Evolutionary conservation across 1,284 basidiomycete genomes (phyloP).

Genomic region (Veloboletus limbatus): DNA sequence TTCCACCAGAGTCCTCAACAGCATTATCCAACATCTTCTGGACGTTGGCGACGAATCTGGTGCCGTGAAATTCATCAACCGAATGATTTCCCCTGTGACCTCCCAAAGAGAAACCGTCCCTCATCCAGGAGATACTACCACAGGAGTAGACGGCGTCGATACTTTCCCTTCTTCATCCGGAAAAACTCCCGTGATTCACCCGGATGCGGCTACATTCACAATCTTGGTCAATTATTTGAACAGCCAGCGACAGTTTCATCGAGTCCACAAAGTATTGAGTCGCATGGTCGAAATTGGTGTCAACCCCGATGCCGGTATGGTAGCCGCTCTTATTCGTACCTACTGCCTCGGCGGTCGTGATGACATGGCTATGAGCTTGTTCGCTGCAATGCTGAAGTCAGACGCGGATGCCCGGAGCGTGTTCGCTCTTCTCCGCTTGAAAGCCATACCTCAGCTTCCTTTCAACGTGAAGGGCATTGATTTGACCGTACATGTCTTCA

Average conservation of each 20-base stretch:
- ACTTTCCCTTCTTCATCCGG: conserved; percentile 4
- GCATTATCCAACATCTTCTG: conserved; percentile 56
- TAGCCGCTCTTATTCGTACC: conserved; percentile 54
- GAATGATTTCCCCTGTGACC: conserved; percentile 48
- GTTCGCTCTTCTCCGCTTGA: conserved; percentile 26
- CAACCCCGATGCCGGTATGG: conserved; percentile 44
- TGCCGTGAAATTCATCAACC: conserved; percentile 45
- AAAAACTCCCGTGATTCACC: conserved; percentile 28
- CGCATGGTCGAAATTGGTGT: conserved; percentile 46
- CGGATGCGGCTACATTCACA: conserved; percentile 60
- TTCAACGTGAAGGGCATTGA: conserved; percentile 36
- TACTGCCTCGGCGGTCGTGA: conserved; percentile 49
- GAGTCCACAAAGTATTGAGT: conserved; percentile 45
- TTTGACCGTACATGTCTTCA: conserved; percentile 54
- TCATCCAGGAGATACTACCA: conserved; percentile 35
- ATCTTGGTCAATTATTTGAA: conserved; percentile 61
- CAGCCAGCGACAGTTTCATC: conserved; percentile 42
- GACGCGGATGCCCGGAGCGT: conserved; percentile 21
- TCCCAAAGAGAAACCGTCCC: conserved; percentile 15
- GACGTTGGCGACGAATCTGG: conserved; percentile 51
- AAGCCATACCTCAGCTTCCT: conserved; percentile 21
- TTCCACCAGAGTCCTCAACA: conserved; percentile 58
- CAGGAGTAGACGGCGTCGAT: conserved; percentile 31
- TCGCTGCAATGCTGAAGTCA: conserved; percentile 44
- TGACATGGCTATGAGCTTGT: conserved; percentile 47